A percentile compares a stretch with the other conserved stretches of the same genome.
These are phyloP conservation scores for Melaleuca quinquenervia DNA, from an alignment of 345 rosid species.

Conservation along the genomic window DNA sequence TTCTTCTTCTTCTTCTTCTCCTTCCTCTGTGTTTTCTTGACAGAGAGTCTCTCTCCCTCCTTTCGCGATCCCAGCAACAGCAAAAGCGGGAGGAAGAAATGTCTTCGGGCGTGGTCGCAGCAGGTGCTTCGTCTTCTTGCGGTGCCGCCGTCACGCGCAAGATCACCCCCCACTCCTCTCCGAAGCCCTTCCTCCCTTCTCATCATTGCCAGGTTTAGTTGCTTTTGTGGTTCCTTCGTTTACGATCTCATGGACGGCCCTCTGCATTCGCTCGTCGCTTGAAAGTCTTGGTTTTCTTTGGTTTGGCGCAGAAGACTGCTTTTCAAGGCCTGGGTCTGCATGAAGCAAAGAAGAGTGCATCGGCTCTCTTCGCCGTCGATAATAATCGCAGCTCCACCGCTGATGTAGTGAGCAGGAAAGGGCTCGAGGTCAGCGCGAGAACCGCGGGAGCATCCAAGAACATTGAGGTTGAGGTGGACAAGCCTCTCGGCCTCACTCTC, in stretches of 20 bases:
- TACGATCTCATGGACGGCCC: not conserved
- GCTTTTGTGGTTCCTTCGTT: not conserved
- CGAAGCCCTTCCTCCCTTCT: constrained; percentile 2
- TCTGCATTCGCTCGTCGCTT: not conserved
- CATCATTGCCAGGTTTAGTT: constrained; percentile 12
- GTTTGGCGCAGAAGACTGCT: constrained; percentile 29
- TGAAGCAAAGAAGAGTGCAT: constrained; percentile 43
- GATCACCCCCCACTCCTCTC: not conserved
- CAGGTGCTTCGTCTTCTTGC: constrained; percentile 29
- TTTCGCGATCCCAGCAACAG: not conserved
- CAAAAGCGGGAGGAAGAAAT: not conserved
- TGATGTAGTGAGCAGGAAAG: constrained; percentile 10
- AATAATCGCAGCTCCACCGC: constrained; percentile 3
- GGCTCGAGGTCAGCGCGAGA: constrained; percentile 47
- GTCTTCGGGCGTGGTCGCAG: constrained; percentile 23
- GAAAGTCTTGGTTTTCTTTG: not conserved
- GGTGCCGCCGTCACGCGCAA: constrained; percentile 14
- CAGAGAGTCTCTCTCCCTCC: not conserved
- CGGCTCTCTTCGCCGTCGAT: constrained; percentile 25
- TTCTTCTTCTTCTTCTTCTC: not conserved
- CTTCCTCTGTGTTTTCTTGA: not conserved
- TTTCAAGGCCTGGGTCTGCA: constrained; percentile 60
- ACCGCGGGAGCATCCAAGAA: constrained; percentile 66
- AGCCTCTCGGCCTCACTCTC: constrained; percentile 85
- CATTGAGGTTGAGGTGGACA: constrained; percentile 92